phyloP scores from a whole-genome alignment of 164 flowering plant species.

The Chimonanthus salicifolius region DNA sequence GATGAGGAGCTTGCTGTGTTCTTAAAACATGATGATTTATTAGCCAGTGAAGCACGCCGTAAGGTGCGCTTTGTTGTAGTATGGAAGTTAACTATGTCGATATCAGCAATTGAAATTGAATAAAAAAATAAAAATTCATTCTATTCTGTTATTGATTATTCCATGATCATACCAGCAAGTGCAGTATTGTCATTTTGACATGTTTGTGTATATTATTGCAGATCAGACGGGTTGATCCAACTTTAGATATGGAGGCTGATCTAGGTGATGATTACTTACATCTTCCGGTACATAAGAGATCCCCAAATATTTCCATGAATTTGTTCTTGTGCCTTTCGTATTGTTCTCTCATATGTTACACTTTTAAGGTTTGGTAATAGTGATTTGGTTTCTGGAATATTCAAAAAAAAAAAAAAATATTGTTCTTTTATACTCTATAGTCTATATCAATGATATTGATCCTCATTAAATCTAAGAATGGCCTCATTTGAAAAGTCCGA shows the following conservation, averaged over 20 bases:
- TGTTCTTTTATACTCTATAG: no score
- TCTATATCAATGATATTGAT: no score
- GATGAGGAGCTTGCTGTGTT: constrained; percentile 96
- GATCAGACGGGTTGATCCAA: constrained; percentile 94
- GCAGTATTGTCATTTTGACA: neutral
- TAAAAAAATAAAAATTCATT: no score
- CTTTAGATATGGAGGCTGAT: constrained; percentile 94
- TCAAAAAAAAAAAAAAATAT: no score
- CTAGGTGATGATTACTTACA: constrained; percentile 88
- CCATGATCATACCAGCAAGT: neutral
- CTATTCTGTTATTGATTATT: neutral
- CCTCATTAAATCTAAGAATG: no score
- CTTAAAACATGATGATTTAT: constrained; percentile 75
- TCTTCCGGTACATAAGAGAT: constrained; percentile 59
- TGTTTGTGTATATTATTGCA: constrained; percentile 22
- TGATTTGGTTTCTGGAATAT: no score
- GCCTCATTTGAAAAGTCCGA: no score
- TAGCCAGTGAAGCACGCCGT: constrained; percentile 71
- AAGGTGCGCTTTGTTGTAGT: constrained; percentile 43
- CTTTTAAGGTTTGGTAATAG: no score
- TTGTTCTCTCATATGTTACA: no score
- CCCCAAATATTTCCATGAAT: neutral
- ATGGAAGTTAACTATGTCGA: neutral
- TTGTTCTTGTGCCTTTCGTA: neutral
- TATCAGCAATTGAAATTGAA: neutral